Evolutionary conservation across 2,329 filamentous ascomycete genomes (phyloP).

Genomic region (Colletotrichum tamarilloi): DNA sequence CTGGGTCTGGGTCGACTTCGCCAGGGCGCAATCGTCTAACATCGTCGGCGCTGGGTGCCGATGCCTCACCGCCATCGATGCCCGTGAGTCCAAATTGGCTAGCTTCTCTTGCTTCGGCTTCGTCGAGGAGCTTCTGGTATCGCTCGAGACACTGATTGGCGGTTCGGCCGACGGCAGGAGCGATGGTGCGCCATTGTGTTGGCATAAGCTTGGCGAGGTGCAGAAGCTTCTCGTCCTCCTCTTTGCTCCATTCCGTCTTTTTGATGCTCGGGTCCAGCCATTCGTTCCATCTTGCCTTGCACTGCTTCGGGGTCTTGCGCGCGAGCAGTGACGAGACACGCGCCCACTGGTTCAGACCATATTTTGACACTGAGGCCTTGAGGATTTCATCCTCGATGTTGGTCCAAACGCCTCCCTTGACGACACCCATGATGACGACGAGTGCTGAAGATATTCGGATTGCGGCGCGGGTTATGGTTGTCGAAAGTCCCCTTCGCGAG

Average conservation of each 20-base stretch:
- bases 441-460: neutral
- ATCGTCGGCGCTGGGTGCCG: conserved; percentile 91
- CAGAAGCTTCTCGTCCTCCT: conserved; percentile 97
- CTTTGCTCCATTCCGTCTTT: conserved; percentile 98
- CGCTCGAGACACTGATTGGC: conserved; percentile 97
- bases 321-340: conserved; percentile 96
- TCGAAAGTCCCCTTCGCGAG: conserved; percentile 24
- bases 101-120: conserved; percentile 90
- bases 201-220: conserved; percentile 99
- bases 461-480: neutral
- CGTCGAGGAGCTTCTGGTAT: conserved; percentile 95
- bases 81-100: conserved; percentile 86
- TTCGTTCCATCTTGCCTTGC: conserved; percentile 98
- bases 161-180: conserved; percentile 94
- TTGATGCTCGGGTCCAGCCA: conserved; percentile 98
- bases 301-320: conserved; percentile 98
- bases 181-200: conserved; percentile 98
- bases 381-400: conserved; percentile 95
- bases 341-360: conserved; percentile 97
- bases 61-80: conserved; percentile 85
- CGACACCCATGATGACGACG: conserved; percentile 70
- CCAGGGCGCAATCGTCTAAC: conserved; percentile 89
- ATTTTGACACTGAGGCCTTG: conserved; percentile 94
- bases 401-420: conserved; percentile 81
- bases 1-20: conserved; percentile 96